These are phyloP conservation scores for Capsella bursapastoris DNA, from an alignment of 345 rosid genomes.

Conservation along the genomic window DNA sequence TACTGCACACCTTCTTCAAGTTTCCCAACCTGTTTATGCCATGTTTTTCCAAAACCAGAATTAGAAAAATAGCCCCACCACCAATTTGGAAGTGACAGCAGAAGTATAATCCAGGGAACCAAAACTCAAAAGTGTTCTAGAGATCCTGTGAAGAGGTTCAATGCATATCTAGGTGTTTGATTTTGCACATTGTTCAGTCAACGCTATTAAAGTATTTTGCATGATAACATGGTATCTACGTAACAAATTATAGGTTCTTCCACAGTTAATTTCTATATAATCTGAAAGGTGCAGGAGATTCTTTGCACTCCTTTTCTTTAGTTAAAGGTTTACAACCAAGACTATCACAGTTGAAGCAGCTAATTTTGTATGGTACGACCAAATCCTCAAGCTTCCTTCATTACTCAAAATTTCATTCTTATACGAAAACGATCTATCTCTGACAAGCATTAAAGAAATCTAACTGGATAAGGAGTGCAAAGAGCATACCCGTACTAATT, in stretches of 20 bases:
- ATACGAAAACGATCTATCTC: background rate
- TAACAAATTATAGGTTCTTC: background rate
- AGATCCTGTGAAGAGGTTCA: slow-evolving; percentile 8
- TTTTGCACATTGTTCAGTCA: background rate
- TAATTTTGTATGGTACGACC: slow-evolving; percentile 14
- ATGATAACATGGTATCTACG: background rate
- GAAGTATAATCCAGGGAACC: slow-evolving; percentile 17
- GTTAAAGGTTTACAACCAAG: background rate
- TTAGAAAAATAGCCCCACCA: slow-evolving; percentile 12
- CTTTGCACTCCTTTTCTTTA: background rate
- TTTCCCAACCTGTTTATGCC: slow-evolving; percentile 63
- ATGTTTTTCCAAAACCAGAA: slow-evolving; percentile 15
- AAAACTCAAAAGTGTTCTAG: slow-evolving; percentile 2
- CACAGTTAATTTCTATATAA: background rate
- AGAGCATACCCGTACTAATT: slow-evolving; percentile 78
- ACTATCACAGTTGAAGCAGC: slow-evolving; percentile 16
- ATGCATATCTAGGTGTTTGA: background rate
- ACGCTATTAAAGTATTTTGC: background rate
- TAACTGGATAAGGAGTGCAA: slow-evolving; percentile 29
- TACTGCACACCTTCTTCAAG: slow-evolving; percentile 79
- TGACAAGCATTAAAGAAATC: background rate
- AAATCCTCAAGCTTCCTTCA: slow-evolving; percentile 20
- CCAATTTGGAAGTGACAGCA: slow-evolving; percentile 8
- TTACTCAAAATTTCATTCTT: background rate
- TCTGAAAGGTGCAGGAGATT: background rate